Base-by-base conservation (phyloP, 1,139 yeast species). In the Lodderomyces beijingensis region DNA sequence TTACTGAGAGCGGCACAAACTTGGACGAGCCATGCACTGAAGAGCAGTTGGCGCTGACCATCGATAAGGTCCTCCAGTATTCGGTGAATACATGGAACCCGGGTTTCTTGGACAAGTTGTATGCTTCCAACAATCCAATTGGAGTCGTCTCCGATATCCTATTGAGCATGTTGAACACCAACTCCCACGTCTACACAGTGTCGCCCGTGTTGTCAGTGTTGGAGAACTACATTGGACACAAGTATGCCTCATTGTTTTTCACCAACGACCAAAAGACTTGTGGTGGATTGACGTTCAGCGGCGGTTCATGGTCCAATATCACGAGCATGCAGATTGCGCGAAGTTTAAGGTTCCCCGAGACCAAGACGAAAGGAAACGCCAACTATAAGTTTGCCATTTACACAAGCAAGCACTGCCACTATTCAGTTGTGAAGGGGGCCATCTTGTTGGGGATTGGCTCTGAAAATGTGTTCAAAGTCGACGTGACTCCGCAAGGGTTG, bases 41-140 rank as follows among this genome's bases (percentile, higher is more conserved):
- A n/a, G 45, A 40, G 9, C 42, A 48, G 30, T 61, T 83, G 4
- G 54, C 72, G 28, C 53, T 53, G 3, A 65, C 74, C 10, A 69
- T 83, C 33, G 82, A 82, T 43, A 58, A 65, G 29, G 75, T 86
- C 2, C 59, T 86, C 40, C 58, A 73, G 31, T 74, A 79, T 48
- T 81, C 93, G 0, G 88, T 84, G 25, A 84, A 80, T 38, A 86
- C 95, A 0, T 86, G 95, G 95, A 83, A 81, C 49, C 82, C 85
- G 0, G 94, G 94, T 2, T 86, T 86, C 47, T 58, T 86, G 60
- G 95, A 86, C 54, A 86, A 86, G 55, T 62, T 86, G 38, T 86
- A 85, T 48, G 95, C 94, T 0, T 76, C 87, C 18, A 84, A 86
- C 26, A 85, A 85, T 52, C 91, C 95, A 2, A 80, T 84, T 31